phyloP scores from a whole-genome alignment of 495 filamentous ascomycete species.

The Tuber borchii region DNA sequence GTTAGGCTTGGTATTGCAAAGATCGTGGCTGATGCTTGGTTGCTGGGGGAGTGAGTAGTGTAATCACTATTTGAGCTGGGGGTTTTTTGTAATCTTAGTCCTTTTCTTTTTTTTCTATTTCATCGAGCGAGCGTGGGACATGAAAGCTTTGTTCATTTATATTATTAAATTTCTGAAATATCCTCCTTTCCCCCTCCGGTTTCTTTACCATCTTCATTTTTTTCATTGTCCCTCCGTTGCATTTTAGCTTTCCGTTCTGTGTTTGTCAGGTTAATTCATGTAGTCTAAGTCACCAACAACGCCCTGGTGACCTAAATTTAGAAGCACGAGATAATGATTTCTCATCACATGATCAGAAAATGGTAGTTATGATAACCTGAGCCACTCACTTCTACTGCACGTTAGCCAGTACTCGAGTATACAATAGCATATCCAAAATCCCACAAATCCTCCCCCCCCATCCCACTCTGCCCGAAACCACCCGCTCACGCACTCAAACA shows the following conservation, averaged over 20 bases:
- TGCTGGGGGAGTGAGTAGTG: conserved; percentile 24
- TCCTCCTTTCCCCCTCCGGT: background rate
- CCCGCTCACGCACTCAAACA: too few relatives aligned
- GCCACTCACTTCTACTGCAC: background rate
- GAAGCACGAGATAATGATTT: background rate
- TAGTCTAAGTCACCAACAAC: background rate
- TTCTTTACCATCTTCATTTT: background rate
- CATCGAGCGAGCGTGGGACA: background rate
- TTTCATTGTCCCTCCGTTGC: background rate
- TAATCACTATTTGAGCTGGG: background rate
- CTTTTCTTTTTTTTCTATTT: background rate
- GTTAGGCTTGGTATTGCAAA: conserved; percentile 35
- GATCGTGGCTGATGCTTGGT: conserved; percentile 38
- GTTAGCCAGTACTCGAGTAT: background rate
- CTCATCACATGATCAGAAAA: background rate
- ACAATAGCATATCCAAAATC: too few relatives aligned
- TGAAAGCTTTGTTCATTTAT: background rate
- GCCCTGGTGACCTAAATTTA: background rate
- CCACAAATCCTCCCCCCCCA: too few relatives aligned
- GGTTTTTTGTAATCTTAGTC: background rate
- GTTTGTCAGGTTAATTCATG: background rate
- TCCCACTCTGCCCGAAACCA: background rate
- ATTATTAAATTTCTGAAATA: background rate
- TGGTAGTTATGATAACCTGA: background rate
- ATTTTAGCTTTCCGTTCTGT: background rate